Conservation (phyloP, 2,329 filamentous ascomycete species). For the Colletotrichum sp. region DNA sequence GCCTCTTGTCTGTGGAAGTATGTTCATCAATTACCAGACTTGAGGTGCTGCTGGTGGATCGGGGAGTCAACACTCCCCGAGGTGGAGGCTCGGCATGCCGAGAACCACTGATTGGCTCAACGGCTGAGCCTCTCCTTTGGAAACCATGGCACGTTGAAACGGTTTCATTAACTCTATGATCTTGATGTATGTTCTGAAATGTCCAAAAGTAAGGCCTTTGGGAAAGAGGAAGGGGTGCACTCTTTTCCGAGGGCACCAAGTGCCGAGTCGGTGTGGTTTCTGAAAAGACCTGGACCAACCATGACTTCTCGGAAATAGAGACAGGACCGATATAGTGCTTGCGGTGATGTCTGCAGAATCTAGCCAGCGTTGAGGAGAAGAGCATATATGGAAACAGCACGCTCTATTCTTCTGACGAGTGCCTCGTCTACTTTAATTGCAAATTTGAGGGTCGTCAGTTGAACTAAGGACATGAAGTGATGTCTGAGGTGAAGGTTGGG, state of each 20-base stretch:
- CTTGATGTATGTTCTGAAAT: background rate
- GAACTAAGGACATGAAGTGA: background rate
- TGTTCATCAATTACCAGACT: background rate
- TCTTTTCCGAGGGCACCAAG: background rate
- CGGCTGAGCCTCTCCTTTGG: background rate
- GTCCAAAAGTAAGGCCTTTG: background rate
- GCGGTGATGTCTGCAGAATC: background rate
- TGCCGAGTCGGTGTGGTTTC: accelerated
- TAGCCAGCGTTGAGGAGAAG: background rate
- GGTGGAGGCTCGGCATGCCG: background rate
- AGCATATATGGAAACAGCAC: background rate
- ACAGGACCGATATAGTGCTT: background rate
- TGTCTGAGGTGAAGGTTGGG: background rate
- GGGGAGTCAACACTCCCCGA: background rate
- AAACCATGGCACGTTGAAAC: background rate
- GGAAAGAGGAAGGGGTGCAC: background rate
- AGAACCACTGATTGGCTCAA: background rate
- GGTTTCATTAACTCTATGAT: background rate
- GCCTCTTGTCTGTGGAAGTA: background rate
- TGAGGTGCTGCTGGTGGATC: background rate
- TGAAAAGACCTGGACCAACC: background rate
- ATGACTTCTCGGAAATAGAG: background rate
- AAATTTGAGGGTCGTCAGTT: background rate
- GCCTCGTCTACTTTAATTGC: background rate
- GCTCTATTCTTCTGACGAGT: background rate